These are phyloP conservation scores for Rhynchosporium graminicola DNA, from an alignment of 2,329 filamentous ascomycete genomes.

Conservation along the genomic window DNA sequence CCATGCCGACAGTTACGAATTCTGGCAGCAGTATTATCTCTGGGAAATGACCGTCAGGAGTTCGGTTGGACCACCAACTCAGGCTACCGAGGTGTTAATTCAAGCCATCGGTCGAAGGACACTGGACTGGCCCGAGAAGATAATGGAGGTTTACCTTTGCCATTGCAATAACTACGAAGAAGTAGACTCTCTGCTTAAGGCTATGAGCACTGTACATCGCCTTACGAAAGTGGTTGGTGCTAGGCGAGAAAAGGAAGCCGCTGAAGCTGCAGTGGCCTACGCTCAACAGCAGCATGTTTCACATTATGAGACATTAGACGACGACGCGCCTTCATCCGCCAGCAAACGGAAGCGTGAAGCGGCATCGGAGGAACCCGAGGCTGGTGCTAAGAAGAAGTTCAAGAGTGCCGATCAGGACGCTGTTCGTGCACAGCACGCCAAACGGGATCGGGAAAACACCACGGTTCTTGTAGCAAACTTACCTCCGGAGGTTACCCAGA, in stretches of 20 bases:
- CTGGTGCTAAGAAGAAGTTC: conserved; percentile 66
- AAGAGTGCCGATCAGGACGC: conserved; percentile 47
- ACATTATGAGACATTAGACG: conserved; percentile 34
- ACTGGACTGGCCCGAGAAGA: conserved; percentile 75
- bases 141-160: conserved; percentile 71
- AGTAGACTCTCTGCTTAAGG: conserved; percentile 71
- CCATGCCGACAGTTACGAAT: conserved; percentile 80
- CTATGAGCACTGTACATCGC: conserved; percentile 72
- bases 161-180: conserved; percentile 92
- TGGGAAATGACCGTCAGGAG: conserved; percentile 73
- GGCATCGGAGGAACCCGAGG: conserved; percentile 51
- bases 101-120: conserved; percentile 64
- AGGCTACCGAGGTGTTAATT: conserved; percentile 75
- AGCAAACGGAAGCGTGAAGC: conserved; percentile 76
- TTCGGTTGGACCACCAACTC: conserved; percentile 54
- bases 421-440: conserved; percentile 49
- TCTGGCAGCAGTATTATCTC: conserved; percentile 89
- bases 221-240: conserved; percentile 62
- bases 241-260: conserved; percentile 66
- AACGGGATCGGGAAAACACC: conserved; percentile 88
- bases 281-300: conserved; percentile 41
- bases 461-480: conserved; percentile 80
- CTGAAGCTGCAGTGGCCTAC: conserved; percentile 58
- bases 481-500: conserved; percentile 67
- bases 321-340: conserved; percentile 33